phyloP scores from a whole-genome alignment of 169 alveolate genomes.

The Plasmodium knowlesi region DNA sequence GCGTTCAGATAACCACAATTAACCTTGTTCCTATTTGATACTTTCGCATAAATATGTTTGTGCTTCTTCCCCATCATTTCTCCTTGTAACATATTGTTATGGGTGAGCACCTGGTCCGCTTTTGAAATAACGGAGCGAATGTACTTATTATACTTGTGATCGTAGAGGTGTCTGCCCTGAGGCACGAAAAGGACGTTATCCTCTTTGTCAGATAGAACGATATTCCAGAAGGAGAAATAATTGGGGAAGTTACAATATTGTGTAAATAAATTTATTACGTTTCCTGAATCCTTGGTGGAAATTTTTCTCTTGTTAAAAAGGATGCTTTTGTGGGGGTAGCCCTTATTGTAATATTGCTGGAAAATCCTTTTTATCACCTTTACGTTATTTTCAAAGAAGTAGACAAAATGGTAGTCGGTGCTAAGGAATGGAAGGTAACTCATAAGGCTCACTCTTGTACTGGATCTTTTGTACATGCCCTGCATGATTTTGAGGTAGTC shows the following conservation, averaged over 20 bases:
- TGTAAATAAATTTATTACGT: constrained; percentile 26
- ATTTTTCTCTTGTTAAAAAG: constrained; percentile 17
- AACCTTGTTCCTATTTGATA: not conserved
- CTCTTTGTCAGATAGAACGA: not conserved
- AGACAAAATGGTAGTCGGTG: constrained; percentile 38
- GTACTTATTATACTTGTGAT: constrained; percentile 48
- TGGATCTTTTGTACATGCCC: constrained; percentile 26
- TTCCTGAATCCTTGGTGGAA: not conserved
- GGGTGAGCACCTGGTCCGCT: not conserved
- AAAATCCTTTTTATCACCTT: constrained; percentile 52
- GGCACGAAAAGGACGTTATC: constrained; percentile 36
- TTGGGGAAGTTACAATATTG: constrained; percentile 63
- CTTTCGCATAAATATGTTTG: not conserved
- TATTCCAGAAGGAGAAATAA: constrained; percentile 58
- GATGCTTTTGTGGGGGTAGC: constrained; percentile 24
- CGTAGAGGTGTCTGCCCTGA: constrained; percentile 14
- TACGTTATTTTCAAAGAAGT: constrained; percentile 59
- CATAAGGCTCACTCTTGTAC: not conserved
- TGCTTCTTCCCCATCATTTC: not conserved
- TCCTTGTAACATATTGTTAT: not conserved
- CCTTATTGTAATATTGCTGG: constrained; percentile 70
- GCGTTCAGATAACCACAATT: not conserved
- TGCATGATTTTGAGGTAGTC: constrained; percentile 55
- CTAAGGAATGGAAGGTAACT: constrained; percentile 54
- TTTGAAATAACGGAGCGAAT: constrained; percentile 7